A percentile compares a stretch with the other conserved stretches of the same genome.
Evolutionary conservation across 225 moss, liverwort and hornwort genomes (phyloP).

Genomic region (Climacium dendroides): DNA sequence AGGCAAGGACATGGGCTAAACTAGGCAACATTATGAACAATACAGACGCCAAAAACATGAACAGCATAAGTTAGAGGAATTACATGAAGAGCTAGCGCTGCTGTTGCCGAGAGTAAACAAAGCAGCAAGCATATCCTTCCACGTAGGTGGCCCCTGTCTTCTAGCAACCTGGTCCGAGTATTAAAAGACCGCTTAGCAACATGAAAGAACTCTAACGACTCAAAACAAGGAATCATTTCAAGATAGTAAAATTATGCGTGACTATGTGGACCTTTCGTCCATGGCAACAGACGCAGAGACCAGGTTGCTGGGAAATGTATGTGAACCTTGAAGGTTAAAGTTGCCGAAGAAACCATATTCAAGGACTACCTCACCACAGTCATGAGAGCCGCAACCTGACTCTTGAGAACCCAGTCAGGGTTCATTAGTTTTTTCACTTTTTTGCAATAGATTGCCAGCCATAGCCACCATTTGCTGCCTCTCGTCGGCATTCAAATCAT

Average conservation of each 20-base stretch:
- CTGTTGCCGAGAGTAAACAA: constrained; percentile 58
- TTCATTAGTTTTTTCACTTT: constrained; percentile 69
- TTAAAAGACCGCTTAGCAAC: neutral
- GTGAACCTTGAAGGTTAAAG: neutral
- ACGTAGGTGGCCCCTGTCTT: constrained; percentile 71
- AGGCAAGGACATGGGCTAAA: neutral
- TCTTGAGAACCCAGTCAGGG: constrained; percentile 84
- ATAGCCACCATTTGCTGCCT: constrained; percentile 58
- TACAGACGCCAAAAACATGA: neutral
- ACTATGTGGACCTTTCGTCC: neutral
- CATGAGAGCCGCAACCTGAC: constrained; percentile 91
- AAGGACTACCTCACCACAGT: constrained; percentile 54
- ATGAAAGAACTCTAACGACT: neutral
- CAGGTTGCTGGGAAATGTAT: neutral
- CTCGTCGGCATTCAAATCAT: constrained; percentile 59
- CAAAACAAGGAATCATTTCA: too few species aligned
- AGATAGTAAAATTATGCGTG: neutral
- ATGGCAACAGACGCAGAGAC: neutral
- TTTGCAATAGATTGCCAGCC: constrained; percentile 68
- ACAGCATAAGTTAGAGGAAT: neutral
- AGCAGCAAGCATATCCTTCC: constrained; percentile 79
- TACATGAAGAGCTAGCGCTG: constrained; percentile 83
- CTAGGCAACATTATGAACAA: neutral
- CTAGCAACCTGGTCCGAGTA: constrained; percentile 55
- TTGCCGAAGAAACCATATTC: neutral